Evolutionary conservation across 495 filamentous ascomycete species (phyloP).

Genomic region (Aspergillus kassunensis): DNA sequence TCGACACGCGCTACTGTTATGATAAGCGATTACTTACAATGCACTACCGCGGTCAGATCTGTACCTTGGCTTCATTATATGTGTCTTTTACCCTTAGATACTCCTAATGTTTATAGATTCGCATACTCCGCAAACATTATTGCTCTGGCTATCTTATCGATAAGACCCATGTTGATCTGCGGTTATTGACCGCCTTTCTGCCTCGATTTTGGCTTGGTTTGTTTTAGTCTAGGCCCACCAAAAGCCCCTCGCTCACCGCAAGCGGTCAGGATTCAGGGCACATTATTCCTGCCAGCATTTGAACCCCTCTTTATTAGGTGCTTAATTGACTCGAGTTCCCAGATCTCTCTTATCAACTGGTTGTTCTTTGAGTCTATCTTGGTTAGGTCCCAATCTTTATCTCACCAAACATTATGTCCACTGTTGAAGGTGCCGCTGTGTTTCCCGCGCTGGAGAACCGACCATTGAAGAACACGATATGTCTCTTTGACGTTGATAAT

Average conservation of each 20-base stretch:
- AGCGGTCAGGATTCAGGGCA: slow-evolving; percentile 32
- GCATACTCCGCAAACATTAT: no score
- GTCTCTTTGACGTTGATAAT: slow-evolving; percentile 89
- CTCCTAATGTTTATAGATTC: no score
- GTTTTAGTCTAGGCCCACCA: slow-evolving; percentile 9
- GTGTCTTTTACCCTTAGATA: no score
- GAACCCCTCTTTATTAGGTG: neutral
- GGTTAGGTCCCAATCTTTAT: neutral
- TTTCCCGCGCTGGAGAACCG: slow-evolving; percentile 77
- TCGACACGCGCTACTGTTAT: no score
- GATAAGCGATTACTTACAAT: no score
- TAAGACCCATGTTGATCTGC: slow-evolving; percentile 15
- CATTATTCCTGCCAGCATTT: slow-evolving; percentile 11
- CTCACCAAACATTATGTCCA: slow-evolving; percentile 29
- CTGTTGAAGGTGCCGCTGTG: slow-evolving; percentile 42
- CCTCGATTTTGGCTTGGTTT: neutral
- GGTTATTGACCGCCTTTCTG: slow-evolving; percentile 1
- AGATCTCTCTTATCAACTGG: no score
- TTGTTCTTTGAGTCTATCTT: no score
- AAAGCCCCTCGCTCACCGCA: slow-evolving; percentile 25
- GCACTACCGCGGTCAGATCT: no score
- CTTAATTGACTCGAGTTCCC: slow-evolving; percentile 8
- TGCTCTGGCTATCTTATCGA: slow-evolving; percentile 18
- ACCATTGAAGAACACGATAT: slow-evolving; percentile 83
- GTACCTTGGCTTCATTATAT: no score